Evolutionary conservation across 164 flowering plant genomes (phyloP), one percentile per base, ranked within the genome.

Genomic region (Echeveria elegans): DNA sequence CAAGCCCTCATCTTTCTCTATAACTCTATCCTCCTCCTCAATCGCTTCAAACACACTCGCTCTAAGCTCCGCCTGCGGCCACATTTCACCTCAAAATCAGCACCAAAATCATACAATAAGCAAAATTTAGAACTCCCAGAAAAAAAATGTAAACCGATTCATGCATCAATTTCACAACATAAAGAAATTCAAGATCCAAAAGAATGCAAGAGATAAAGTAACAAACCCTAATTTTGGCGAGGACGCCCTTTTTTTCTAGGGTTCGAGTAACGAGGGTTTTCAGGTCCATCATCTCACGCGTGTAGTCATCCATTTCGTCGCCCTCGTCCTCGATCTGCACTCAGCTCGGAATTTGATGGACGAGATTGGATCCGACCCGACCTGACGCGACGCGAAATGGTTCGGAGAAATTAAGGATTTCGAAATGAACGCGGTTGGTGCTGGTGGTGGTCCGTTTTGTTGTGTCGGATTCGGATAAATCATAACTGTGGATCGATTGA

Each of bases 231-330:
- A 56, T 56, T 29, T 56, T 56, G 61, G 61, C 32, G 19, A 56
- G 61, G 61, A 56, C 34, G 6, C 61, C 61, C 61, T 56, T 56
- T 19, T 28, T 56, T 16, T 56, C 61, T 28, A 56, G 32, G 32
- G 61, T 56, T 56, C 61, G 32, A 28, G 61, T 56, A 28, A 56
- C 61, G 32, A 56, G 61, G 32, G 61, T 56, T 56, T 56, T 56
- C 61, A 56, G 61, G 61, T 56, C 61, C 61, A 56, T 56, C 61
- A 56, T 56, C 61, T 56, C 61, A 1, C 61, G 61, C 61, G 61
- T 56, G 61, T 56, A 56, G 61, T 56, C 61, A 19, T 56, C 61
- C 61, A 56, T 56, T 26, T 56, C 5, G 19, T 6, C 31, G 19
- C 2, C 18, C 16, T 15, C 32, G 32, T 15, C 61, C 18, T 56